A percentile compares a stretch with the other conserved stretches of the same genome.
Conservation (phyloP, 768 basidiomycete genomes). For the Cystobasidium tubakii region DNA sequence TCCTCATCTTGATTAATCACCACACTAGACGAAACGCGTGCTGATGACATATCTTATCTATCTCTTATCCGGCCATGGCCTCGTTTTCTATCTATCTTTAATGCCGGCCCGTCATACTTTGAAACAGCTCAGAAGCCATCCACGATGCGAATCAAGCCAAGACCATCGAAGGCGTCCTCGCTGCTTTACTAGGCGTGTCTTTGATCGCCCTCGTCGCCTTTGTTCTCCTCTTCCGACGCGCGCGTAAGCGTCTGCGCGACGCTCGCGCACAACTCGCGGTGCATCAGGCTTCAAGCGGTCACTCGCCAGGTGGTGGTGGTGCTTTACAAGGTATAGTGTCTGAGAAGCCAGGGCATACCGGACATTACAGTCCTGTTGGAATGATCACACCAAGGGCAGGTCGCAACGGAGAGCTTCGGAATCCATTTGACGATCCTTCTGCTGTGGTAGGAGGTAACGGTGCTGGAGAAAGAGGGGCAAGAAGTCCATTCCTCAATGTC, state of each 20-base stretch:
- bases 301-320: background rate
- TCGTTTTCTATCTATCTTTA: background rate
- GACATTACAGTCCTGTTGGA: background rate
- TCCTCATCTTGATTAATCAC: too few species aligned
- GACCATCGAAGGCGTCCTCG: constrained; percentile 4
- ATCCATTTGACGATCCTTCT: constrained; percentile 7
- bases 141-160: constrained; percentile 8
- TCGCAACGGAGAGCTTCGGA: background rate
- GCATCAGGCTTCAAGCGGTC: background rate
- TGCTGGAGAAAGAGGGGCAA: background rate
- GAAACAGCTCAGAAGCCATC: constrained; percentile 18
- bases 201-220: background rate
- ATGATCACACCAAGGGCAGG: constrained; percentile 1
- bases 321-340: background rate
- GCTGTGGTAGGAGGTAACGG: too few species aligned
- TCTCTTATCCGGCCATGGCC: background rate
- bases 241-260: background rate
- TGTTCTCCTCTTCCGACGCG: constrained; percentile 4
- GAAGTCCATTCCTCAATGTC: background rate
- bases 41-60: too few species aligned
- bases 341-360: background rate
- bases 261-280: background rate
- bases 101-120: background rate
- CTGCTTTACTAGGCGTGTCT: background rate
- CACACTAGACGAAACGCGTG: too few species aligned